Base-by-base conservation (phyloP, 306 rosid genomes). In the Cercis canadensis region DNA sequence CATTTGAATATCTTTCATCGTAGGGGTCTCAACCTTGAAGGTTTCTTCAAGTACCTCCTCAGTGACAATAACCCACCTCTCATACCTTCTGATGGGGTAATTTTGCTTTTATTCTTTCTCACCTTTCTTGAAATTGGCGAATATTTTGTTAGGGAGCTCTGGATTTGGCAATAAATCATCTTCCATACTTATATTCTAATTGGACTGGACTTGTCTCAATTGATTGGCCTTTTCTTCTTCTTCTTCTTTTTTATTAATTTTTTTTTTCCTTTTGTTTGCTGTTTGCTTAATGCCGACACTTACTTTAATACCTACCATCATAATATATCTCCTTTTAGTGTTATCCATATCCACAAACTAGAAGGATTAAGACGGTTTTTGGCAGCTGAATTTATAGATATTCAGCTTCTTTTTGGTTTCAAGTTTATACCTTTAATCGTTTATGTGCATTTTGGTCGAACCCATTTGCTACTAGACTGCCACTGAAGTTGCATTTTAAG, bases 1-100 rank as follows among this genome's bases (percentile, higher is more conserved):
- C 99, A 92, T 81, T 82, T 82, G 77, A 70, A 47, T 9, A 81
- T 85, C 81, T 87, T 92, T 65, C 93, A 87, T 67, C 87, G 93
- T 24, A 91, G 69, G 73, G 90, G 78, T 18, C 75, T 95, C 69
- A 74, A 87, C 34, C 92, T 91, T 56, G 97, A 92, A 15, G 77
- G 84, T 66, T 95, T 95, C 84, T 92, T 95, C 72, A 87, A 85
- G 82, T 87, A 73, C 69, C 89, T 95, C 49, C 87, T 86, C 82
- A 53, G 89, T 75, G 96, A 92, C 34, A 33, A 7, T 45, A 92
- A 95, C 53, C 87, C 81, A 13, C 87, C 99, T 18, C 57, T 76
- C 32, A n/a, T 50, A 0, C 74, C 90, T 45, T 57, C 87, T 62
- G 56, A 5, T 69, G 86, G 78, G 88, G 98, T 91, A 78, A 16